Conservation (phyloP, 164 flowering plant species). For the Kalanchoe fedtschenkoi region DNA sequence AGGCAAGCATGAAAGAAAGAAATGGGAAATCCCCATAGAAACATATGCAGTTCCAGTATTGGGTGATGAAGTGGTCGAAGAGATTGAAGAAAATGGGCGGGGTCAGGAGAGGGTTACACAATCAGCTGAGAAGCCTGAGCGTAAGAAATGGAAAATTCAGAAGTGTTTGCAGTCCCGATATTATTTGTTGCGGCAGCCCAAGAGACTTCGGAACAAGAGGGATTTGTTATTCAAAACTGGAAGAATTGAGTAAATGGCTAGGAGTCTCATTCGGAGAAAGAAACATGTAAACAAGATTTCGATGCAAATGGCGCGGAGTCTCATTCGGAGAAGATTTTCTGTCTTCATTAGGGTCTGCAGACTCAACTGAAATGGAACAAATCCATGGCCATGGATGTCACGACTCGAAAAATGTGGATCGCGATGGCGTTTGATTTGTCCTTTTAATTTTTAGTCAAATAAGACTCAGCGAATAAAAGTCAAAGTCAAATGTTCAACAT, state of each 20-base stretch:
- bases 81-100: constrained; percentile 2
- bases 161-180: constrained; percentile 5
- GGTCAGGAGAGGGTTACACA: not conserved
- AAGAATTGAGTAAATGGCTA: no score
- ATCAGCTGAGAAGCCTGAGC: constrained; percentile 7
- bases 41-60: constrained; percentile 7
- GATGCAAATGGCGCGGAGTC: not conserved
- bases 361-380: constrained; percentile 5
- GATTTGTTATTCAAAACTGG: not conserved
- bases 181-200: constrained; percentile 5
- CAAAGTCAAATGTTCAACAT: no score
- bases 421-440: no score
- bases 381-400: no score
- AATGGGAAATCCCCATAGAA: constrained; percentile 8
- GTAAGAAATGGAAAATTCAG: constrained; percentile 8
- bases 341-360: constrained; percentile 6
- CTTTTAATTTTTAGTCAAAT: no score
- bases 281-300: constrained; percentile 6
- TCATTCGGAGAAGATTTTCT: constrained; percentile 1
- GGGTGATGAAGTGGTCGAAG: constrained; percentile 4
- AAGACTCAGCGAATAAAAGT: no score
- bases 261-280: not conserved
- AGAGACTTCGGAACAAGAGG: constrained; percentile 9
- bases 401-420: no score
- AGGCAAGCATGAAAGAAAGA: constrained; percentile 8